Evolutionary conservation across 139 green algal genomes (phyloP), one percentile per base, ranked within the genome.

Genomic region (Gonium pectorale): DNA sequence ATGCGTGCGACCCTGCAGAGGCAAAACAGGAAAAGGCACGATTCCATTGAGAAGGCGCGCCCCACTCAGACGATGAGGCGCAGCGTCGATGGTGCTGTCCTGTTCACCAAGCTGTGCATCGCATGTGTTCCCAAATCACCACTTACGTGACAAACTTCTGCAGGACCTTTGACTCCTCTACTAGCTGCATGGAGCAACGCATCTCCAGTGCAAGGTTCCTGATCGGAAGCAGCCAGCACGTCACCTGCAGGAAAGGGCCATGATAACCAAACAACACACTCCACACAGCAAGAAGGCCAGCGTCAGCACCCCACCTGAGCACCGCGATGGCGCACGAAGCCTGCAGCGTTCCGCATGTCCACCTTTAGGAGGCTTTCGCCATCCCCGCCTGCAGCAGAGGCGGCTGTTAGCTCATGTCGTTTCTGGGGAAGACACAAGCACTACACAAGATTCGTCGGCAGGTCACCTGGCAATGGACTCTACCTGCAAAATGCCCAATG

Each of bases 161-260:
- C 77, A 90, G 24, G 26, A 68, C 15, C 41, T 67, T 59, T 56
- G 85, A 83, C 73, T 93, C 87, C 37, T 86, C 77, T 3, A 90
- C 80, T 24, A 84, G 29, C 19, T 87, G 90, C 77, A 73, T 51
- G 5, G 43, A 63, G 62, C 31, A 40, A 17, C 44, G 29, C 44
- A 66, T 49, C 62, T 83, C 77, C 21, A 83, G 22, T 9, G 21
- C 44, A 60, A 83, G 49, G 43, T 31, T 66, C 80, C 86, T 88
- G 60, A 88, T 80, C 35, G 94, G 94, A 73, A 96, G 93, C 83
- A 97, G 88, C 64, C 93, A 90, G 80, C 92, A 94, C 63, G 92
- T 94, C 6, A 96, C 90, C 5, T 87, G 62, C 29, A 90, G 90
- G 24, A n/a, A 52, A 3, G 86, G 79, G 22, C n/a, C n/a, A n/a